These are phyloP conservation scores for Leishmania tarentolae DNA, from an alignment of 208 protist species.

Conservation along the genomic window DNA sequence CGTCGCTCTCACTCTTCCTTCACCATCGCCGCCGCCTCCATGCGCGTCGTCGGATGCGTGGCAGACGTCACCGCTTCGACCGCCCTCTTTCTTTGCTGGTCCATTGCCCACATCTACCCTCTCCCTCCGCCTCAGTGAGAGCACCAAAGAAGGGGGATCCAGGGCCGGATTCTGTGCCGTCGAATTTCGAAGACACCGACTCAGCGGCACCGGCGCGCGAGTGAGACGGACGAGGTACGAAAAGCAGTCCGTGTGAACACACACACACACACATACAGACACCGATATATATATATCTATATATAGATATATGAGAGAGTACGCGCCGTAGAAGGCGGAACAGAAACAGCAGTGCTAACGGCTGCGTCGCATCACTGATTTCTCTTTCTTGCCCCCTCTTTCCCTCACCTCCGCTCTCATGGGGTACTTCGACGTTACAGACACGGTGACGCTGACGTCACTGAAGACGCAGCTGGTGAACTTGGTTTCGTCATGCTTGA, in stretches of 20 bases:
- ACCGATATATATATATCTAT: background rate
- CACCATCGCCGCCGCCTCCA: no score
- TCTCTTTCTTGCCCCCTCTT: background rate
- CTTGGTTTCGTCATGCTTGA: conserved; percentile 73
- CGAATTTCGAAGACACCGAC: background rate
- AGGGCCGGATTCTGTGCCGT: background rate
- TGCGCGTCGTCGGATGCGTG: no score
- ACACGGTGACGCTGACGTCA: conserved; percentile 32
- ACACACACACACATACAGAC: background rate
- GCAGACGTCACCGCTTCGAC: background rate
- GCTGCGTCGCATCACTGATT: background rate
- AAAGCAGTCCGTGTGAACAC: background rate
- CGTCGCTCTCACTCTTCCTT: no score
- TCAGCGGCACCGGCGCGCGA: background rate
- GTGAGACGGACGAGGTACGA: background rate
- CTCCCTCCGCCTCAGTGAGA: background rate
- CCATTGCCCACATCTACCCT: background rate
- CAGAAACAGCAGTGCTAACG: background rate
- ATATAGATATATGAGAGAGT: background rate
- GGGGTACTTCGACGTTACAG: conserved; percentile 12
- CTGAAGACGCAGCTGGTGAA: conserved; percentile 86
- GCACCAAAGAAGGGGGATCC: background rate
- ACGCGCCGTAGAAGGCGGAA: background rate
- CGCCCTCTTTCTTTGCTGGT: background rate
- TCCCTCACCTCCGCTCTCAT: background rate